A percentile compares a stretch with the other conserved stretches of the same genome.
Conservation (phyloP, 2,329 filamentous ascomycete species). For the Colletotrichum coccodes region DNA sequence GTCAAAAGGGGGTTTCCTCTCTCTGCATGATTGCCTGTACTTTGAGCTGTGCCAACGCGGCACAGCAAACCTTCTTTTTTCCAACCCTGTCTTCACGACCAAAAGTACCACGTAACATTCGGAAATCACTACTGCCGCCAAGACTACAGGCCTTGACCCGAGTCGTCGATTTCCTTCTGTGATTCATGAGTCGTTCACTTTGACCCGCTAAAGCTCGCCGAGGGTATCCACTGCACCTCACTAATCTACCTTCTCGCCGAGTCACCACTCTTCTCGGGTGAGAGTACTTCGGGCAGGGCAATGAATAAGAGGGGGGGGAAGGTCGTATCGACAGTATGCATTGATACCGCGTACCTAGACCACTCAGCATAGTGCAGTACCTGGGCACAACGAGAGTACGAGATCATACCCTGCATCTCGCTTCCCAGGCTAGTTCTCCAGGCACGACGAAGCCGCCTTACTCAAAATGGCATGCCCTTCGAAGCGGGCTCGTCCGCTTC, state of each 20-base stretch:
- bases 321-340: neutral
- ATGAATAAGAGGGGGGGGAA: neutral
- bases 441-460: neutral
- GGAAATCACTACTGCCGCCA: conserved; percentile 13
- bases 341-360: no score
- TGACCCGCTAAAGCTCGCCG: neutral
- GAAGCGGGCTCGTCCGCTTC: neutral
- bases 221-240: neutral
- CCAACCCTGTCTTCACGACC: neutral
- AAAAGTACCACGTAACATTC: neutral
- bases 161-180: neutral
- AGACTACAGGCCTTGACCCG: conserved; percentile 1
- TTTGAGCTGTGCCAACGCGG: conserved; percentile 8
- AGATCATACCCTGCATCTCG: neutral
- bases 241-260: no score
- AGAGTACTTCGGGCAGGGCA: no score
- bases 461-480: neutral
- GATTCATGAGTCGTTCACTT: neutral
- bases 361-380: no score
- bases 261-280: neutral
- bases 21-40: neutral
- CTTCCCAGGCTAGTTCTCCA: neutral
- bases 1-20: neutral
- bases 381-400: neutral
- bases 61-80: conserved; percentile 3